Conservation (phyloP, 106 monocot species). For the Narthecium ossifragum region DNA sequence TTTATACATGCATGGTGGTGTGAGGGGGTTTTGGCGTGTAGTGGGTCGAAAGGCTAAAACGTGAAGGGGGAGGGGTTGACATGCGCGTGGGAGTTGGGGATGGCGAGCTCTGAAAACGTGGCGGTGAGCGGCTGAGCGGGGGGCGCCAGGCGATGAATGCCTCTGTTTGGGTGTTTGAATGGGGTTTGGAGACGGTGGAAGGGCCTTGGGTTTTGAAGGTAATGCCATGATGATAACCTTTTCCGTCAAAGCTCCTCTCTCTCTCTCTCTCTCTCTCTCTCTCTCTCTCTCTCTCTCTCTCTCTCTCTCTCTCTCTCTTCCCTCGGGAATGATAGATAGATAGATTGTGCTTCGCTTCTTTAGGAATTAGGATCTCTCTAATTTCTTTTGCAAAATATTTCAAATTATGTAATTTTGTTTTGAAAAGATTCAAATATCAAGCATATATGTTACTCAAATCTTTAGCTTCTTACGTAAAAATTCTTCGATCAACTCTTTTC, state of each 20-base stretch:
- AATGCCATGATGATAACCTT: not conserved
- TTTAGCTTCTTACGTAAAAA: too few species aligned
- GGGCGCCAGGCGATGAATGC: conserved; percentile 12
- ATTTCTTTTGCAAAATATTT: too few species aligned
- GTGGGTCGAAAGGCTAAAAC: not conserved
- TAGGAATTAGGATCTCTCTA: too few species aligned
- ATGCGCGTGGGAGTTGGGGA: conserved; percentile 16
- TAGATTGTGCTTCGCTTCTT: too few species aligned
- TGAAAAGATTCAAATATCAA: too few species aligned
- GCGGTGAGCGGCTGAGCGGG: conserved; percentile 21
- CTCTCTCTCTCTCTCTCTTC: too few species aligned
- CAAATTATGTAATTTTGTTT: too few species aligned
- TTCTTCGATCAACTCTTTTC: too few species aligned
- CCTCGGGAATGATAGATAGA: too few species aligned
- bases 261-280: too few species aligned
- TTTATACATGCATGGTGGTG: conserved; percentile 16
- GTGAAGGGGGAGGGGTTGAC: conserved; percentile 9
- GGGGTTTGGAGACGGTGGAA: not conserved
- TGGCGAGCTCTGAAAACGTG: conserved; percentile 38
- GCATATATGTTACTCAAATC: too few species aligned
- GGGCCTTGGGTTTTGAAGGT: not conserved
- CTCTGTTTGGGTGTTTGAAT: not conserved
- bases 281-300: too few species aligned
- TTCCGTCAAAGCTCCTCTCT: conserved; percentile 3
- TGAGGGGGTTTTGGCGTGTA: not conserved